A percentile compares a stretch with the other conserved stretches of the same genome.
phyloP scores from a whole-genome alignment of 75 land plant species.

The Ceratopteris richardii region DNA sequence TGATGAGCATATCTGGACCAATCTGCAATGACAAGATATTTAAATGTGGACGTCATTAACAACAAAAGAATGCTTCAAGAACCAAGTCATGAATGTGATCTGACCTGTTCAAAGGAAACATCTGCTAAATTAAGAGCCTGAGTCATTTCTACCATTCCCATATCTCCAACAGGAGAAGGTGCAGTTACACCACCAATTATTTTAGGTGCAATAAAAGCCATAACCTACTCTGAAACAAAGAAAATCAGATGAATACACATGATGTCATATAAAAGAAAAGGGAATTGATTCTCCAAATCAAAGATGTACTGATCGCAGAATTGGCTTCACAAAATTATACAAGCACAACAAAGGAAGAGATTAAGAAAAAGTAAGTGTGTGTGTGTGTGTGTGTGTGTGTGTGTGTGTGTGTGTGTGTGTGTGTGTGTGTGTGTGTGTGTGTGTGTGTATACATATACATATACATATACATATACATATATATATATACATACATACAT shows the following conservation, averaged over 20 bases:
- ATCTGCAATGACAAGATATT: slow-evolving; percentile 30
- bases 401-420: too few relatives aligned
- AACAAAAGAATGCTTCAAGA: not conserved
- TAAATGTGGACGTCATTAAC: not conserved
- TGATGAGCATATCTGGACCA: slow-evolving; percentile 94
- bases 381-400: too few relatives aligned
- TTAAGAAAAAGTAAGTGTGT: too few relatives aligned
- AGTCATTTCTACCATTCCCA: slow-evolving; percentile 96
- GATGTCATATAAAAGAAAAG: not conserved
- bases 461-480: too few relatives aligned
- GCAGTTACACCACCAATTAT: slow-evolving; percentile 93
- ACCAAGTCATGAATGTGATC: not conserved
- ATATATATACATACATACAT: too few relatives aligned
- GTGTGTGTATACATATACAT: too few relatives aligned
- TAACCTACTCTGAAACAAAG: slow-evolving; percentile 46
- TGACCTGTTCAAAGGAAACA: slow-evolving; percentile 83
- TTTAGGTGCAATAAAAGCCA: slow-evolving; percentile 95
- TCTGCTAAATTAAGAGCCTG: slow-evolving; percentile 80
- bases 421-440: too few relatives aligned
- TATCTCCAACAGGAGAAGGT: slow-evolving; percentile 93
- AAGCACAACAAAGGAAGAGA: too few relatives aligned
- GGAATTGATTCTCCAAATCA: too few relatives aligned
- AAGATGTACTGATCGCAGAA: too few relatives aligned
- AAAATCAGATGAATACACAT: not conserved
- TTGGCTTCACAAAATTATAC: too few relatives aligned